These are phyloP conservation scores for Botryotinia globosa DNA, from an alignment of 2,329 filamentous ascomycete species.

Conservation along the genomic window DNA sequence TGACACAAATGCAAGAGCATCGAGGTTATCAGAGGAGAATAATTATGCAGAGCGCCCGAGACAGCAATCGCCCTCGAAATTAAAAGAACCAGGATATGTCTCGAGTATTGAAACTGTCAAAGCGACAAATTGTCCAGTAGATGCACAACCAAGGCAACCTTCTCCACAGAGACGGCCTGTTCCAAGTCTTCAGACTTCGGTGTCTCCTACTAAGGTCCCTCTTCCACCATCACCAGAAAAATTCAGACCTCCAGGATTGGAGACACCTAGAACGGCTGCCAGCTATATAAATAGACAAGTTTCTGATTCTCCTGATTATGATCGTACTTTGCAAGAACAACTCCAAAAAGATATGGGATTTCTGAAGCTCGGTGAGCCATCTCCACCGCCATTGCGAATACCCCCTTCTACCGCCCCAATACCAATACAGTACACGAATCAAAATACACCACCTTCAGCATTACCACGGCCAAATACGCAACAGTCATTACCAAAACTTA, in stretches of 20 bases:
- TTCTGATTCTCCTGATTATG: constrained; percentile 57
- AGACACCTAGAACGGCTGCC: constrained; percentile 51
- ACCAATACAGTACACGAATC: constrained; percentile 30
- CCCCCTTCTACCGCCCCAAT: constrained; percentile 20
- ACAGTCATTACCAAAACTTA: constrained; percentile 39
- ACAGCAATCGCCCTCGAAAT: constrained; percentile 53
- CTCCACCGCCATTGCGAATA: constrained; percentile 31
- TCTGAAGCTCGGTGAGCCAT: constrained; percentile 47
- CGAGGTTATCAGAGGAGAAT: constrained; percentile 50
- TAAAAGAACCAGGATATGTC: constrained; percentile 41
- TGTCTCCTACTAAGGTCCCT: constrained; percentile 58
- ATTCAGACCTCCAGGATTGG: constrained; percentile 39
- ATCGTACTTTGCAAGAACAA: constrained; percentile 59
- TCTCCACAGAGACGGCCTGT: constrained; percentile 61
- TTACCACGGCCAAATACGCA: constrained; percentile 37
- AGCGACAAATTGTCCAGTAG: constrained; percentile 42
- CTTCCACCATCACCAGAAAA: constrained; percentile 59
- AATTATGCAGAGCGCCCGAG: constrained; percentile 54
- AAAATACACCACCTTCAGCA: constrained; percentile 24
- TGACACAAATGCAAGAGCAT: constrained; percentile 70
- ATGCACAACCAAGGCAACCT: constrained; percentile 52
- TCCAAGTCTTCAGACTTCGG: constrained; percentile 33
- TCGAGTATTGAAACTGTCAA: constrained; percentile 54
- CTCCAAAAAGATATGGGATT: constrained; percentile 61
- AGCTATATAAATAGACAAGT: constrained; percentile 43